Conservation (phyloP, 306 rosid species). For the Calophaca sinica region DNA sequence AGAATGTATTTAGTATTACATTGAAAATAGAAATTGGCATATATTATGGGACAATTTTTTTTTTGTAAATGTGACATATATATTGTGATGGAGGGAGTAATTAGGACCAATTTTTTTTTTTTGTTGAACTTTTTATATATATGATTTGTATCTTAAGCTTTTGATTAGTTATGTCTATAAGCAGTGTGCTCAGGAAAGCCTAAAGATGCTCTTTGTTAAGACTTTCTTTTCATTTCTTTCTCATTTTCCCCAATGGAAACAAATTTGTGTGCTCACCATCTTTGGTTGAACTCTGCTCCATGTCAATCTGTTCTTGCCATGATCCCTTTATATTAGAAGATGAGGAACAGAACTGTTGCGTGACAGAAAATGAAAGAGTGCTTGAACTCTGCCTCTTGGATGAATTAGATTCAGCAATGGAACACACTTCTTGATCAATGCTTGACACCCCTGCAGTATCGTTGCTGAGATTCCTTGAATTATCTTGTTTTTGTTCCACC, state of each 20-base stretch:
- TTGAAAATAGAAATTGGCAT: no score
- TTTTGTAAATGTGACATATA: no score
- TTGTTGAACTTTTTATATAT: no score
- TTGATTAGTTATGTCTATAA: no score
- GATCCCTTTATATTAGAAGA: slow-evolving; percentile 20
- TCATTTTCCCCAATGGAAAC: background rate
- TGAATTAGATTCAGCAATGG: slow-evolving; percentile 34
- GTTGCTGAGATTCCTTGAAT: slow-evolving; percentile 20
- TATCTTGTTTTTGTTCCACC: background rate
- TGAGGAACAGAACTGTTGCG: slow-evolving; percentile 38
- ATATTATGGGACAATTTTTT: no score
- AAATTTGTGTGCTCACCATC: slow-evolving; percentile 9
- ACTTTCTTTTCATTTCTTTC: no score
- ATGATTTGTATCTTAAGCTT: no score
- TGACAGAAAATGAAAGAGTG: slow-evolving; percentile 33
- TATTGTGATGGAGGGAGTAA: no score
- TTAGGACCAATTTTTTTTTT: no score
- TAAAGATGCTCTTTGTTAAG: no score
- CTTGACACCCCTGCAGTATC: slow-evolving; percentile 35
- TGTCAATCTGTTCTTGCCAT: slow-evolving; percentile 8
- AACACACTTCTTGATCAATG: background rate
- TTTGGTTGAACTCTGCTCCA: slow-evolving; percentile 28
- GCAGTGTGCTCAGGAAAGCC: no score
- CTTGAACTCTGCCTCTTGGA: slow-evolving; percentile 43
- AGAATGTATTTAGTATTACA: no score